Base-by-base conservation (phyloP, 225 moss, liverwort and hornwort species). In the Antitrichia curtipendula region DNA sequence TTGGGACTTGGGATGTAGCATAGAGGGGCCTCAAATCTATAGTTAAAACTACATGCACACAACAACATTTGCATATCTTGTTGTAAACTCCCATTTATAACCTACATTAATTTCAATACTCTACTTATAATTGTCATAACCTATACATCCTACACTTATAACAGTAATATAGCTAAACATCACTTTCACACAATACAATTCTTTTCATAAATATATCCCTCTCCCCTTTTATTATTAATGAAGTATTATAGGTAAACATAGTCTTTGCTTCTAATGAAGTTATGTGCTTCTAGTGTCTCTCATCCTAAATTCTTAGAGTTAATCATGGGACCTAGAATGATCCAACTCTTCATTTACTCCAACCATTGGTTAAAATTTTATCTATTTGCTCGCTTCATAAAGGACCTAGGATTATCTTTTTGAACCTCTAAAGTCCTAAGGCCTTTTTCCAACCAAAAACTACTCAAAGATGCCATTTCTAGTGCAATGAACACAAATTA, bases 171-270 rank as follows among this genome's bases (percentile, higher is more conserved):
- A 23, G 9, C 2, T 50, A 9, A 52, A 36, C 9, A 36, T 52
- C 1, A 3, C 6, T 21, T 32, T 8, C 0, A 32, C 3, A 14
- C 7, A 34, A 34, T 0, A 34, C 13, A 34, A 13, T 52, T 52
- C 3, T 50, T 75, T 32, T 34, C 3, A 52, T 22, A 22, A 21
- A 2, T 21, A 47, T 31, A 18, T 0, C 4, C 16, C 1, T 47
- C 1, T 0, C 0, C 4, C 45, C 0, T 73, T 73, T 70, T 70
- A 9, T 15, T 41, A 41, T 9, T 41, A 36, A 47, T 29, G 11
- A 73, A 18, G 0, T 16, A 0, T 45, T 16, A 0, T 12, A 19
- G 19, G 0, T 31, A 12, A 31, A 47, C 1, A 47, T 0, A 73
- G 6, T 47, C n/a, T 6, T 73, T 47, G 11, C 6, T 34, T 34